Evolutionary conservation across 495 filamentous ascomycete species (phyloP), one percentile per base, ranked within the genome.

Genomic region (Letharia columbiana): DNA sequence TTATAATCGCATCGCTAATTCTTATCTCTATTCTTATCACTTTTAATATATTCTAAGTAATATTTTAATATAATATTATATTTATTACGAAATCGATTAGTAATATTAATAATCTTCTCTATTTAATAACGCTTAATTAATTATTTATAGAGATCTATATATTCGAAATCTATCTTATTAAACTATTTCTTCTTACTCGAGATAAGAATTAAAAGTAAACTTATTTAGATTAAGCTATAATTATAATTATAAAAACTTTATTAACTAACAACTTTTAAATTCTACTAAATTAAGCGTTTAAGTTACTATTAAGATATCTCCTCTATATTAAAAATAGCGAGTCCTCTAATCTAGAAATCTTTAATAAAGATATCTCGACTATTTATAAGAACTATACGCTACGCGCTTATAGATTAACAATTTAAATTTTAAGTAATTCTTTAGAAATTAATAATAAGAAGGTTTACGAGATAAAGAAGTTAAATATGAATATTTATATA

Each of bases 91-190:
- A 86, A 54, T 89, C 87, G 71, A 77, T 78, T 44, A 80, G 81
- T 67, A 88, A 92, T 71, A 92, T 88, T 15, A 88, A 87, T 60
- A 89, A 89, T 47, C 78, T 90, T 28, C 79, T 91, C 40, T 92
- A 91, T 72, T 89, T 88, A 13, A 82, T 80, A n/a, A 88, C 90
- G n/a, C 82, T 93, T 75, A 91, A 91, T 72, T 89, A 92, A 72
- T 84, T 91, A 0, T 92, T 92, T 71, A 87, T 85, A 7, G 89
- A 89, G 0, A 77, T 93, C n/a, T 93, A 93, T 71, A 83, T 91
- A 68, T 87, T 91, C 85, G 87, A 93, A 69, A 75, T 91, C 13
- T 89, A 86, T 68, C 73, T 91, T 41, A 78, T 91, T 65, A 90
- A 90, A 13, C 79, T 92, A 6, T 92, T 93, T 77, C 86, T 90